A percentile compares a stretch with the other conserved stretches of the same genome.
phyloP scores from a whole-genome alignment of 768 basidiomycete genomes.

The Mycena latifolia region DNA sequence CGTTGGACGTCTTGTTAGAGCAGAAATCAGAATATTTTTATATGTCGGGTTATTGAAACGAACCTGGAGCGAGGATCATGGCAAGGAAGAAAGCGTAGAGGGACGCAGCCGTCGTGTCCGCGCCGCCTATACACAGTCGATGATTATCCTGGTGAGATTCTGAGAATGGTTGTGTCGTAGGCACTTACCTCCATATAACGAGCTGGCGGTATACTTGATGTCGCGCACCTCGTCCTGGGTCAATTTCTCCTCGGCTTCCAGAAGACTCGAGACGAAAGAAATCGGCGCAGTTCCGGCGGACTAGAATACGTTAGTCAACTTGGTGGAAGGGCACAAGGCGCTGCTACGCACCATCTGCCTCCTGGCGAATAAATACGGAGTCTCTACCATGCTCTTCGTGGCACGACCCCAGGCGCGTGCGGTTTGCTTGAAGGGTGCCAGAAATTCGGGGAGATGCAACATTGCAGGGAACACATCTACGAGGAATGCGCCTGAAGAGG shows the following conservation, averaged over 20 bases:
- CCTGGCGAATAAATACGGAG: constrained; percentile 58
- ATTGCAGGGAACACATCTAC: constrained; percentile 59
- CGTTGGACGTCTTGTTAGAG: constrained; percentile 56
- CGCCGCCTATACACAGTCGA: constrained; percentile 55
- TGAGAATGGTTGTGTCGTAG: neutral
- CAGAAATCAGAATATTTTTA: neutral
- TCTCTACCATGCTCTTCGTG: constrained; percentile 53
- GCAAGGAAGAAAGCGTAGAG: constrained; percentile 63
- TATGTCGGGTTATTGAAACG: neutral
- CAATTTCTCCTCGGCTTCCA: constrained; percentile 51
- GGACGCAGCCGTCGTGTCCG: constrained; percentile 63
- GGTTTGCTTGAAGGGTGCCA: constrained; percentile 62
- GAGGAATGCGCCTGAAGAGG: constrained; percentile 47
- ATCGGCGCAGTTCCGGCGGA: constrained; percentile 54
- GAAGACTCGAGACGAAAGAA: constrained; percentile 57
- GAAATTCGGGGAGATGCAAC: constrained; percentile 64
- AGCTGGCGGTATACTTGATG: constrained; percentile 57
- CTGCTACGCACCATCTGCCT: constrained; percentile 66
- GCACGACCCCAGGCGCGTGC: constrained; percentile 56
- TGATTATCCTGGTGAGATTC: neutral
- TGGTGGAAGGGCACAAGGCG: constrained; percentile 12
- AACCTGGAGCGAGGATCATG: constrained; percentile 56
- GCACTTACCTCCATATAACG: constrained; percentile 59
- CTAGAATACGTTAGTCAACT: constrained; percentile 41
- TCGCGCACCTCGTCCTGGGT: constrained; percentile 50